These are phyloP conservation scores for Colletotrichum sp. DNA, from an alignment of 2,329 filamentous ascomycete species.

Conservation along the genomic window DNA sequence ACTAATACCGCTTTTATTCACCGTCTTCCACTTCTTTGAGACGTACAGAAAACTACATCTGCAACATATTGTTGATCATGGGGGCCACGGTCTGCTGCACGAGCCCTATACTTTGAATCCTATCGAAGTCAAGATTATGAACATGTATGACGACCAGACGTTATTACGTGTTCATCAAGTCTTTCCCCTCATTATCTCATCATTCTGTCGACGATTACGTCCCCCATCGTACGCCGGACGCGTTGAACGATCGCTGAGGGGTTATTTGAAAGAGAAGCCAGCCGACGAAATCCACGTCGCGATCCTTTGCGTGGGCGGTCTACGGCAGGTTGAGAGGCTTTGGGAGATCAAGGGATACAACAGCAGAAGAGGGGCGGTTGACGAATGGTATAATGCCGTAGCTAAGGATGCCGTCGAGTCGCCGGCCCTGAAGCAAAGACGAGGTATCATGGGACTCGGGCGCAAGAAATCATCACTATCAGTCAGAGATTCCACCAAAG, in stretches of 20 bases:
- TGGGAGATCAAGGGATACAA: constrained; percentile 74
- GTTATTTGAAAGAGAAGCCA: constrained; percentile 67
- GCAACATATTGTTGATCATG: constrained; percentile 57
- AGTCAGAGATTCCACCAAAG: constrained; percentile 33
- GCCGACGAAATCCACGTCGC: constrained; percentile 66
- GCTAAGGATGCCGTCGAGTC: constrained; percentile 48
- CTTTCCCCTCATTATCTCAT: constrained; percentile 67
- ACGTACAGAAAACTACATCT: constrained; percentile 64
- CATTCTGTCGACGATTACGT: constrained; percentile 65
- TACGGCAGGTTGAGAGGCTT: constrained; percentile 66
- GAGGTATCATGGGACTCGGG: constrained; percentile 57
- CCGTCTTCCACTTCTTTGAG: constrained; percentile 71
- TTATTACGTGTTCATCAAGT: constrained; percentile 67
- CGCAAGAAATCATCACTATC: constrained; percentile 59
- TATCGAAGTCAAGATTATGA: constrained; percentile 66
- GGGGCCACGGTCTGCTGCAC: constrained; percentile 52
- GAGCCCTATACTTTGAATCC: constrained; percentile 66
- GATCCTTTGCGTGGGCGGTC: constrained; percentile 63
- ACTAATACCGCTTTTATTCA: constrained; percentile 67
- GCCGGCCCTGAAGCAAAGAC: constrained; percentile 48
- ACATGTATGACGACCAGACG: constrained; percentile 67
- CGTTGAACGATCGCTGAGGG: constrained; percentile 65
- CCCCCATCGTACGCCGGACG: constrained; percentile 69
- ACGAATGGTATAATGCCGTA: constrained; percentile 61
- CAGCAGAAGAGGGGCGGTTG: constrained; percentile 60